phyloP scores from a whole-genome alignment of 2,329 filamentous ascomycete species.

The Hypoxylon sp. region DNA sequence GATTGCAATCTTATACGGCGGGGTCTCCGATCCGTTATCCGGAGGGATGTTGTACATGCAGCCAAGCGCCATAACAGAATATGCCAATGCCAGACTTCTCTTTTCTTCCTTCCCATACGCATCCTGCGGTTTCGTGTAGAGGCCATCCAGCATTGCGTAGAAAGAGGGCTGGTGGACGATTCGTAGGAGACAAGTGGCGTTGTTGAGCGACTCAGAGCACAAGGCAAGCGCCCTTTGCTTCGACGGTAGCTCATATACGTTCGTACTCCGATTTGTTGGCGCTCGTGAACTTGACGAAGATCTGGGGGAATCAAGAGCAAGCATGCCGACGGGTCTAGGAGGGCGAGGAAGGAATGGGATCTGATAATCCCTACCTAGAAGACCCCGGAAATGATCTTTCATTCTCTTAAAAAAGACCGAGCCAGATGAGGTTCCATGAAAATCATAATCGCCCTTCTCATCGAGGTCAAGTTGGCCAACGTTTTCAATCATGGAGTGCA shows the following conservation, averaged over 20 bases:
- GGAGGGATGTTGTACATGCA: conserved; percentile 62
- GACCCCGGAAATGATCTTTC: conserved; percentile 83
- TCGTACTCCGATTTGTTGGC: conserved; percentile 58
- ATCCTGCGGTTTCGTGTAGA: conserved; percentile 69
- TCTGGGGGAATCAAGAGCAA: conserved; percentile 74
- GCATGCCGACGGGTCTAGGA: conserved; percentile 58
- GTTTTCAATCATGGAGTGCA: conserved; percentile 94
- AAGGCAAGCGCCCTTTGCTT: conserved; percentile 60
- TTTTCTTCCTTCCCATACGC: conserved; percentile 65
- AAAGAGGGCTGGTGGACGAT: conserved; percentile 78
- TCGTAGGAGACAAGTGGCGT: conserved; percentile 56
- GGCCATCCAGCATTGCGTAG: conserved; percentile 70
- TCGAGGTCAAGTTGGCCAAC: conserved; percentile 91
- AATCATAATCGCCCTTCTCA: conserved; percentile 92
- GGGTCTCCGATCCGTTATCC: conserved; percentile 33
- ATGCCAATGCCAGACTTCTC: conserved; percentile 66
- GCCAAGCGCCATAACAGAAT: conserved; percentile 67
- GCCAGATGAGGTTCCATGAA: conserved; percentile 92
- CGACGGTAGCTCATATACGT: conserved; percentile 74
- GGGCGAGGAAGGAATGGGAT: conserved; percentile 65
- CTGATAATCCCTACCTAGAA: conserved; percentile 72
- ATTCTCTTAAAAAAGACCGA: conserved; percentile 87
- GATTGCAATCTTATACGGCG: conserved; percentile 53
- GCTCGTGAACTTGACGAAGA: conserved; percentile 71
- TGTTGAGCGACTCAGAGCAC: conserved; percentile 50